Conservation (phyloP, 805 yeast genomes). For the Kazachstania taianensis region DNA sequence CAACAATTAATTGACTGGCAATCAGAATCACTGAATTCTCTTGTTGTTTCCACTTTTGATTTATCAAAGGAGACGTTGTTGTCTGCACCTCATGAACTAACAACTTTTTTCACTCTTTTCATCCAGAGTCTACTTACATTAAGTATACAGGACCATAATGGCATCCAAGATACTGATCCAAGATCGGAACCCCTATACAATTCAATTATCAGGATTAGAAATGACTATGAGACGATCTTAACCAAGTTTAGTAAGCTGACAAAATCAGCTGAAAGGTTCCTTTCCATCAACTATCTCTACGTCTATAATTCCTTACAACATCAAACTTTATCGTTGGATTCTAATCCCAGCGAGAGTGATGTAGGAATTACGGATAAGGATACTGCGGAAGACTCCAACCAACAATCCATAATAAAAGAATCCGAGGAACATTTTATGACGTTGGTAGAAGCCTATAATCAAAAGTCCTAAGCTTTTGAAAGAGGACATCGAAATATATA, state of each 20-base stretch:
- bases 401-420: conserved; percentile 19
- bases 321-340: conserved; percentile 11
- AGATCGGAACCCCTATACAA: conserved; percentile 61
- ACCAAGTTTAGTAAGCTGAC: conserved; percentile 54
- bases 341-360: conserved; percentile 2
- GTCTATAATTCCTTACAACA: conserved; percentile 24
- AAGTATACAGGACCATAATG: conserved; percentile 24
- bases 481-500: neutral
- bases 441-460: conserved; percentile 26
- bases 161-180: neutral
- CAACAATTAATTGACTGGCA: conserved; percentile 68
- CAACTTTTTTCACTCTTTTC: conserved; percentile 71
- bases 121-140: conserved; percentile 62
- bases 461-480: conserved; percentile 4
- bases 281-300: conserved; percentile 44
- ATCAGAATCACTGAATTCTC: conserved; percentile 58
- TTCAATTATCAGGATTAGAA: conserved; percentile 58
- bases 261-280: conserved; percentile 54
- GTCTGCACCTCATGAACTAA: conserved; percentile 47
- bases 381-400: conserved; percentile 3
- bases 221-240: conserved; percentile 69
- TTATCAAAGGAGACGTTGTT: conserved; percentile 22
- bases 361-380: too few species aligned
- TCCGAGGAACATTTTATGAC: conserved; percentile 23
- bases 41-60: conserved; percentile 24